Base-by-base conservation (phyloP, 345 rosid genomes). In the Zanthoxylum bungeanum region DNA sequence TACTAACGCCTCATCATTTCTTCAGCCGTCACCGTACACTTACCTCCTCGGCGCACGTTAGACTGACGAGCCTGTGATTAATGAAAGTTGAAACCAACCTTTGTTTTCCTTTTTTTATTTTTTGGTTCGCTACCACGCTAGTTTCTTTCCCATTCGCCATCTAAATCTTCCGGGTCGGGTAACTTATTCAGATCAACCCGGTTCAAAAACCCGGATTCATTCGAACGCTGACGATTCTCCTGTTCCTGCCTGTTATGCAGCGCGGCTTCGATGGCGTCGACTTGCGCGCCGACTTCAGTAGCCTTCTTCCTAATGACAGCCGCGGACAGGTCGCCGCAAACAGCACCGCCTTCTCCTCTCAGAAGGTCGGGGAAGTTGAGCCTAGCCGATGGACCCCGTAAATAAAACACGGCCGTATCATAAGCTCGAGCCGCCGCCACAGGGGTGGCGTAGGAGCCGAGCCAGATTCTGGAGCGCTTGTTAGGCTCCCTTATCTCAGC, bases 401-500 rank as follows among this genome's bases (percentile, higher is more conserved):
- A 84, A 74, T 89, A 89, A 61, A 86, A 92, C 7, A 96, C 99
- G 8, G 98, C 98, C 56, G 97, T 95, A 83, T 95, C 99, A 67
- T 95, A 95, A 66, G 99, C 99, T 19, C 99, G 57, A 0, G 99
- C 99, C 58, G 99, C 99, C 25, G 99, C 99, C 3, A 92, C 86
- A 0, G 99, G 97, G 0, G 97, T 89, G 0, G 99, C 88, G 79
- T 95, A 95, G 5, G 99, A 95, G 37, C 99, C 99, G 0, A 95
- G 89, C 99, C 99, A 95, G 73, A 95, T 79, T 87, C 99, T 81
- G 0, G 99, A 95, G 8, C 99, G 82, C 53, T 95, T 95, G 71
- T 95, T 95, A 0, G 99, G 99, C 78, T 95, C 99, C 39, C 99
- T 77, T 58, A 95, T 91, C 94, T 95, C 99, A 3, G 99, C 99